phyloP scores from a whole-genome alignment of 768 basidiomycete species.

The Mycena alexandri region DNA sequence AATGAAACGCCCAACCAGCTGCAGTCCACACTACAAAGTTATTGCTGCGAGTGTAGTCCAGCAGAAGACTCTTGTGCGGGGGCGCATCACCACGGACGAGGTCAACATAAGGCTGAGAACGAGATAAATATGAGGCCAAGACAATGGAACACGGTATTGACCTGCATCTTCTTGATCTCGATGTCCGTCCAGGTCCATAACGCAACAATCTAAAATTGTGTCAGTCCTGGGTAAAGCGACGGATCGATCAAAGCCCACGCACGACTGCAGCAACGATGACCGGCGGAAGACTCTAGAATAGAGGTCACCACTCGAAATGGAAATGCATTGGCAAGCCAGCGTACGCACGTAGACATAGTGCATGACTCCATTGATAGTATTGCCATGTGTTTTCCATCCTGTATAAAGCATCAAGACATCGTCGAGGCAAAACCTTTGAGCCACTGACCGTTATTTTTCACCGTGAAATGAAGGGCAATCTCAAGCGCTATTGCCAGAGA shows the following conservation, averaged over 20 bases:
- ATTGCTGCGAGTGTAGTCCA: conserved; percentile 69
- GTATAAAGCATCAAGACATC: conserved; percentile 5
- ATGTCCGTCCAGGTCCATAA: conserved; percentile 71
- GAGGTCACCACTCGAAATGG: conserved; percentile 13
- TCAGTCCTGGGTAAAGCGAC: background rate
- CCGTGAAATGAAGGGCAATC: conserved; percentile 60
- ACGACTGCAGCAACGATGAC: conserved; percentile 63
- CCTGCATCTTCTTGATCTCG: conserved; percentile 71
- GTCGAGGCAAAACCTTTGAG: background rate
- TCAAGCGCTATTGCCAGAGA: conserved; percentile 59
- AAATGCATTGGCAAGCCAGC: background rate
- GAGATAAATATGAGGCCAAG: conserved; percentile 5
- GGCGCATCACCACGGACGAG: conserved; percentile 68
- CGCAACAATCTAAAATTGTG: conserved; percentile 53
- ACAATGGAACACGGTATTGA: conserved; percentile 34
- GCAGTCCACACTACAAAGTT: conserved; percentile 62
- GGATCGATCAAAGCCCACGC: conserved; percentile 34
- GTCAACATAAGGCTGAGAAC: conserved; percentile 65
- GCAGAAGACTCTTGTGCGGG: conserved; percentile 62
- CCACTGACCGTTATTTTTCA: conserved; percentile 57
- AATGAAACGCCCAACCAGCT: conserved; percentile 42
- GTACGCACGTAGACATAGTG: conserved; percentile 67
- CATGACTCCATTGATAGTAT: conserved; percentile 51
- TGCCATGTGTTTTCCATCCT: conserved; percentile 60
- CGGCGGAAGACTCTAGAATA: conserved; percentile 62